These are phyloP conservation scores for Neurospora hispaniola DNA, from an alignment of 495 filamentous ascomycete species.

Conservation along the genomic window DNA sequence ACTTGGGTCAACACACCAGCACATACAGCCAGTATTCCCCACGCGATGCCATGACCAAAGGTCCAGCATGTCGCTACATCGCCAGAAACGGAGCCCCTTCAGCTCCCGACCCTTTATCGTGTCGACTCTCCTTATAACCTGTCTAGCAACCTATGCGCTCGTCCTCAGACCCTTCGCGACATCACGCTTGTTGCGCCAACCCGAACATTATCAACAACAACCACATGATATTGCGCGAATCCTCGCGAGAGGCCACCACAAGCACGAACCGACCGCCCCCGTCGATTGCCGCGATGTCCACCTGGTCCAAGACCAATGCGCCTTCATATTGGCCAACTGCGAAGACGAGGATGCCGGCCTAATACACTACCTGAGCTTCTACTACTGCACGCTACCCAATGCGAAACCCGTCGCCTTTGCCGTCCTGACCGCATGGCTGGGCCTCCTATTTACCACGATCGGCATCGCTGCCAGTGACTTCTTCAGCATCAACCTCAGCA, in stretches of 20 bases:
- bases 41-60: slow-evolving; percentile 5
- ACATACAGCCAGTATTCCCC: not conserved
- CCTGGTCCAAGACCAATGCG: slow-evolving; percentile 66
- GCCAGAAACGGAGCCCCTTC: slow-evolving; percentile 11
- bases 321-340: slow-evolving; percentile 74
- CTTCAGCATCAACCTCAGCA: slow-evolving; percentile 93
- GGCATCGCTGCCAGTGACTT: slow-evolving; percentile 99
- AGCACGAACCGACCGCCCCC: slow-evolving; percentile 5
- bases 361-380: slow-evolving; percentile 78
- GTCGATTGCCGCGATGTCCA: slow-evolving; percentile 75
- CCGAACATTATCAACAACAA: not conserved
- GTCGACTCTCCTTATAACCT: slow-evolving; percentile 23
- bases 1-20: not conserved
- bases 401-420: slow-evolving; percentile 67
- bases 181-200: slow-evolving; percentile 4
- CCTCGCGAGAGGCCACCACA: slow-evolving; percentile 1
- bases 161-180: slow-evolving; percentile 4
- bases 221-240: not conserved
- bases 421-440: slow-evolving; percentile 72
- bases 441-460: slow-evolving; percentile 89
- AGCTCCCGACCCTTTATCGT: slow-evolving; percentile 31
- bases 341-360: slow-evolving; percentile 82
- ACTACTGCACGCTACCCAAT: slow-evolving; percentile 71
- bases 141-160: slow-evolving; percentile 26
- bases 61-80: slow-evolving; percentile 13